Base-by-base conservation (phyloP, 768 basidiomycete genomes). In the Hypholoma sublateritium region DNA sequence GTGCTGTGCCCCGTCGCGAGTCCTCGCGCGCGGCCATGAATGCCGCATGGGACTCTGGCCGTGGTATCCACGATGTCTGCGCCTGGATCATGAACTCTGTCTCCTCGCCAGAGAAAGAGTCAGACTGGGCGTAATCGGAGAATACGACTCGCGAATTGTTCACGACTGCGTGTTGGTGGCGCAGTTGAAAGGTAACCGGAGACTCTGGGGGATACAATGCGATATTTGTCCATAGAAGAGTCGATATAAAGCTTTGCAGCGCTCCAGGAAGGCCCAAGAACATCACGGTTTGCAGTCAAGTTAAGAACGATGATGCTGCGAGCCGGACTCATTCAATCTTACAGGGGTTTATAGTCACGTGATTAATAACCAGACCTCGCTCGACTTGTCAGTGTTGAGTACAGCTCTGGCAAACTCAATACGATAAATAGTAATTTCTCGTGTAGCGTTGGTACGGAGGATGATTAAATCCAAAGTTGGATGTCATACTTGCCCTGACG, bases 121-220 rank as follows among this genome's bases (percentile, higher is more conserved):
- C 24, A 11, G 45, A 17, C 28, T 25, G 72, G 69, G 67, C 69
- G 32, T 84, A 64, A 61, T 91, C 78, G 16, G 81, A 73, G 66
- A 91, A 87, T 52, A 89, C 70, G 42, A 84, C 75, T 4, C 79
- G 77, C 2, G 85, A 84, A 19, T 73, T 67, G 58, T 83, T 77
- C 43, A 80, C 76, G 8, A 83, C 62, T 22, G 80, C 85, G 61
- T 90, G 87, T 41, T 79, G 72, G 67, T 90, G 88, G 35, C 88
- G 84, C 21, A 90, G 77, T 32, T 79, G 80, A 69, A 91, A 90
- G 32, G 74, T 77, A 5, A 88, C 65, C 13, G 72, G 66, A 44
- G 74, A 56, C 12, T 55, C 36, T 58, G 72, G 52, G 46, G 64
- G 71, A 65, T 72, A 55, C 62, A 72, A 67, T n/a, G 62, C 51